Percentiles rank a stretch among this genome's conserved stretches.
phyloP scores from a whole-genome alignment of 148 eudicot genomes.

The Amaranthus hypochondriacus region DNA sequence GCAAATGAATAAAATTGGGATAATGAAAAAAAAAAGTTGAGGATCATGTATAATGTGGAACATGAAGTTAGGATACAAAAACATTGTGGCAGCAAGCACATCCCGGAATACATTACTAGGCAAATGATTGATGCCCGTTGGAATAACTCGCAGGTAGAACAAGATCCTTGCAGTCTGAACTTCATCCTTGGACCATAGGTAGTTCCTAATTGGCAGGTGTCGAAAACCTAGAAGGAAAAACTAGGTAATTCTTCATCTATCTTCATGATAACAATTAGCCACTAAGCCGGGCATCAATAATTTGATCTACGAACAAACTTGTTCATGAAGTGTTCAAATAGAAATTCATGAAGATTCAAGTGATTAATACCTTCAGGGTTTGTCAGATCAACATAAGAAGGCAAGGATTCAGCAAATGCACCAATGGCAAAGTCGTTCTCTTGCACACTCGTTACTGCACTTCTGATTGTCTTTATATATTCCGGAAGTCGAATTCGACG shows the following conservation, averaged over 20 bases:
- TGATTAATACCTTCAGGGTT: conserved; percentile 47
- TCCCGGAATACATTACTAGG: conserved; percentile 56
- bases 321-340: background rate
- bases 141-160: conserved; percentile 82
- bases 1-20: too few relatives aligned
- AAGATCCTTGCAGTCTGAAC: conserved; percentile 84
- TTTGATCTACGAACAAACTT: background rate
- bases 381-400: conserved; percentile 64
- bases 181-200: conserved; percentile 74
- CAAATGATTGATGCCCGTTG: conserved; percentile 65
- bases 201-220: conserved; percentile 36
- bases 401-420: conserved; percentile 73
- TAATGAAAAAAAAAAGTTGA: background rate
- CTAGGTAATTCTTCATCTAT: background rate
- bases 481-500: conserved; percentile 84
- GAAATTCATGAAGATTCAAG: background rate
- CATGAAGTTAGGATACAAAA: conserved; percentile 69
- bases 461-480: conserved; percentile 76
- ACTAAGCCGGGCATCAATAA: background rate
- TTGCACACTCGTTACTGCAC: conserved; percentile 53
- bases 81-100: conserved; percentile 74
- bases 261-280: background rate
- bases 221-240: conserved; percentile 42
- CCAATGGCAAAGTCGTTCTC: conserved; percentile 64
- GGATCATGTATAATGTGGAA: background rate